Percentiles rank a stretch among this genome's conserved stretches.
Evolutionary conservation across 306 rosid species (phyloP).

Genomic region (Cucurbita moschata): DNA sequence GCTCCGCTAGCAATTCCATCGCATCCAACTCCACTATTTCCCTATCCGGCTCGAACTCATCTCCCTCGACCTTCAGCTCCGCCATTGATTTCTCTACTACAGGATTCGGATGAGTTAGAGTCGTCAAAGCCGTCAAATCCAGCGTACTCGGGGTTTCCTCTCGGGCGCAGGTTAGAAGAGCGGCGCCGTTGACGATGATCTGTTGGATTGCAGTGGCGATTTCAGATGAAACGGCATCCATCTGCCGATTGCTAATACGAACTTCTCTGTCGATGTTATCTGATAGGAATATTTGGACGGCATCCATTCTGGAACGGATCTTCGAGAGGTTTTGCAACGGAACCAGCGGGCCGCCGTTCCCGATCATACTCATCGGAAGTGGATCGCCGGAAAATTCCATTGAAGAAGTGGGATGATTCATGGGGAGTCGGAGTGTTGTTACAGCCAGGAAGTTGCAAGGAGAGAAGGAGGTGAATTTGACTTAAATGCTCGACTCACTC

Average conservation of each 20-base stretch:
- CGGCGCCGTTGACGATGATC: constrained; percentile 38
- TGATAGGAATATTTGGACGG: constrained; percentile 39
- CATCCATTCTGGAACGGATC: constrained; percentile 37
- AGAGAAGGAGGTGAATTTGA: neutral
- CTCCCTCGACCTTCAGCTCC: constrained; percentile 21
- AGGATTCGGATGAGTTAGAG: neutral
- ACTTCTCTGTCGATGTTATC: constrained; percentile 27
- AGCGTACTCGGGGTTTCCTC: neutral
- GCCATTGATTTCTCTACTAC: neutral
- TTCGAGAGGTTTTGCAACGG: constrained; percentile 46
- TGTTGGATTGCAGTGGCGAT: constrained; percentile 46
- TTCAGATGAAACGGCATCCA: constrained; percentile 39
- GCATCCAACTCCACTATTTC: constrained; percentile 77
- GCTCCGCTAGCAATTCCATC: constrained; percentile 57
- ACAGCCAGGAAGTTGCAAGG: neutral
- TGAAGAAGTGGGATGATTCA: neutral
- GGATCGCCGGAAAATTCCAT: neutral
- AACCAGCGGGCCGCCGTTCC: constrained; percentile 15
- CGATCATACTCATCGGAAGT: neutral
- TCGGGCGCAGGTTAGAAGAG: constrained; percentile 30
- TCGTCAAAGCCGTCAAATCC: neutral
- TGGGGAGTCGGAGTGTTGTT: constrained; percentile 12
- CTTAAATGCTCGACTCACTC: neutral
- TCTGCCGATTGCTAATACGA: constrained; percentile 24
- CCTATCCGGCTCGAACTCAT: constrained; percentile 4